Conservation (phyloP, 768 basidiomycete genomes). For the Suillus decipiens region DNA sequence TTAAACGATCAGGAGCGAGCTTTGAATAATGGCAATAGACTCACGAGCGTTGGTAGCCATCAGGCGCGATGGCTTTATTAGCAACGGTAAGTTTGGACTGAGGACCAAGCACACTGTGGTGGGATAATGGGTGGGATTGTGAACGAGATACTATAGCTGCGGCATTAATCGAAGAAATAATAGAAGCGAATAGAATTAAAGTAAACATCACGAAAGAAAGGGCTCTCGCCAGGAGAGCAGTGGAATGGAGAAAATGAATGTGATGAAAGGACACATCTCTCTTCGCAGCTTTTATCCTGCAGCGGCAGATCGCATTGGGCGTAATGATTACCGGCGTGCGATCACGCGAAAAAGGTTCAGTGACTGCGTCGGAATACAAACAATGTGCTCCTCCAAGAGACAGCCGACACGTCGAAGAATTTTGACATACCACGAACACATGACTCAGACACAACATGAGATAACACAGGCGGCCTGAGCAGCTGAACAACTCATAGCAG, state of each 20-base stretch:
- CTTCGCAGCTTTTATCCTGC: neutral
- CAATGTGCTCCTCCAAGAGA: neutral
- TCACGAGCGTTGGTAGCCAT: constrained; percentile 45
- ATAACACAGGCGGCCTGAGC: neutral
- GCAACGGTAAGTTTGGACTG: constrained; percentile 33
- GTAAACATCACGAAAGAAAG: constrained; percentile 16
- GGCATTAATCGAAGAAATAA: constrained; percentile 16
- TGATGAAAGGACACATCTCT: neutral
- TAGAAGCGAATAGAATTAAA: constrained; percentile 11
- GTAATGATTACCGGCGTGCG: neutral
- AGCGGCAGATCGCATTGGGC: neutral
- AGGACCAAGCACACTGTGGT: constrained; percentile 17
- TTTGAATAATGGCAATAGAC: constrained; percentile 15
- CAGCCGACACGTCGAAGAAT: neutral
- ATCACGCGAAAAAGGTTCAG: neutral
- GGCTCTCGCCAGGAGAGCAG: neutral
- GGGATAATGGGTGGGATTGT: constrained; percentile 7
- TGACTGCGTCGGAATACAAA: neutral
- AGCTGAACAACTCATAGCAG: neutral
- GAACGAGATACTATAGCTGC: constrained; percentile 24
- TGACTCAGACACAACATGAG: neutral
- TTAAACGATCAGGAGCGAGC: neutral
- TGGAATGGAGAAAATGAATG: neutral
- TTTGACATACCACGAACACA: neutral
- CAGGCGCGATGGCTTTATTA: constrained; percentile 45